Base-by-base conservation (phyloP, 306 rosid genomes). In the Datisca glomerata region DNA sequence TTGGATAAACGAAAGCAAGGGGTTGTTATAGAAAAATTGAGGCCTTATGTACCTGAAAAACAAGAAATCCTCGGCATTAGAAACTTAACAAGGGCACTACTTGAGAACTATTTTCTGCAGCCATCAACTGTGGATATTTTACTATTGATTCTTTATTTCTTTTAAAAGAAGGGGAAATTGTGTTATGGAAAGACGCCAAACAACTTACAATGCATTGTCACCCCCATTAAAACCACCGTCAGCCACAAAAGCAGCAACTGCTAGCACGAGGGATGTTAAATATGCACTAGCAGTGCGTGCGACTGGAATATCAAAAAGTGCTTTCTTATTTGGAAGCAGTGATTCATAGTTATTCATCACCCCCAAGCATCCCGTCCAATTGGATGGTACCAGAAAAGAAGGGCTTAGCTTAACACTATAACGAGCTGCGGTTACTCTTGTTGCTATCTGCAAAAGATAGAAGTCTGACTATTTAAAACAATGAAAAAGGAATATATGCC, bases 201-300 rank as follows among this genome's bases (percentile, higher is more conserved):
- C 8, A 33, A 69, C 80, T 78, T 54, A 86, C 93, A 86, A 43
- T 33, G 96, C 94, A 67, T 86, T 86, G 51, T 81, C 93, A 1
- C 96, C 96, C 5, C 96, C 94, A 18, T 86, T 86, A 38, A 86
- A 82, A 75, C 93, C 80, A 33, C 96, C 96, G 53, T 86, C 96
- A 13, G 72, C 86, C 2, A 79, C 75, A 41, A 86, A 86, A 1
- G 96, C 96, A 41, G 87, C 61, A 56, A 79, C 37, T 8, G 87
- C 85, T n/a, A 87, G 93, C 23, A 66, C 66, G 18, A 87, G 48
- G 2, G 94, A 87, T 38, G 96, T 74, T 60, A 82, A 61, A 59
- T 87, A 82, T 31, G 96, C 94, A 45, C 85, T 66, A 24, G 94
- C 87, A 0, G 94, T 74, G 13, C 96, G 87, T 1, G 87, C 96